Evolutionary conservation across 371 early-diverging fungal species (phyloP).

Genomic region (Fennellomyces sp.): DNA sequence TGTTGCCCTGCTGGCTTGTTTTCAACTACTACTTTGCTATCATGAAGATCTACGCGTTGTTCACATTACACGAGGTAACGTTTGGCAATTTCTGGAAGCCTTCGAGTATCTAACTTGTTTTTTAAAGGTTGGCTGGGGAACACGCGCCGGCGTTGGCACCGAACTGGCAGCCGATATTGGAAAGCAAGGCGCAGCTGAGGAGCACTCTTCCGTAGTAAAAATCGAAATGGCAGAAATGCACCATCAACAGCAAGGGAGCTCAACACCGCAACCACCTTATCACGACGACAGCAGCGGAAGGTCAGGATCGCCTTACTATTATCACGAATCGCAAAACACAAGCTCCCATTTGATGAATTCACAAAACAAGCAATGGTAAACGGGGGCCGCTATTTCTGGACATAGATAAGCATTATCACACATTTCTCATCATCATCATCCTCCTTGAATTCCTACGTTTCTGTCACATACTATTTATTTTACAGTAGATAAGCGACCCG

Average conservation of each 20-base stretch:
- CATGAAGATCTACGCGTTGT: slow-evolving; percentile 65
- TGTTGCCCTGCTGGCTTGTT: slow-evolving; percentile 63
- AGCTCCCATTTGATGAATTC: neutral
- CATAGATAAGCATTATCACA: slow-evolving; percentile 2
- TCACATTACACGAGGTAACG: slow-evolving; percentile 61
- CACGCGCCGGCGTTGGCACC: slow-evolving; percentile 43
- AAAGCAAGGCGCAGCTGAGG: slow-evolving; percentile 19
- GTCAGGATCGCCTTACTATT: neutral
- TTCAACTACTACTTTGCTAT: slow-evolving; percentile 70
- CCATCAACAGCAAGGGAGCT: slow-evolving; percentile 1
- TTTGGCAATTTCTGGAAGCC: neutral
- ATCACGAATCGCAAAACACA: neutral
- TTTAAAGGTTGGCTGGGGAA: slow-evolving; percentile 60
- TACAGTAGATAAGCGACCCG: neutral
- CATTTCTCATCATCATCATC: neutral
- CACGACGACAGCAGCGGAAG: neutral
- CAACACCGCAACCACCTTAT: slow-evolving; percentile 4
- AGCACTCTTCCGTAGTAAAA: slow-evolving; percentile 19
- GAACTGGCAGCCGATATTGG: slow-evolving; percentile 44
- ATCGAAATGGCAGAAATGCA: slow-evolving; percentile 36
- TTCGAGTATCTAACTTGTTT: slow-evolving; percentile 7
- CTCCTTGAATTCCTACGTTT: neutral
- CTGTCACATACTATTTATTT: neutral
- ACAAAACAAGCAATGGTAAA: neutral
- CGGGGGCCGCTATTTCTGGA: neutral